Base-by-base conservation (phyloP, 495 filamentous ascomycete genomes). In the Margaritispora aquatica region DNA sequence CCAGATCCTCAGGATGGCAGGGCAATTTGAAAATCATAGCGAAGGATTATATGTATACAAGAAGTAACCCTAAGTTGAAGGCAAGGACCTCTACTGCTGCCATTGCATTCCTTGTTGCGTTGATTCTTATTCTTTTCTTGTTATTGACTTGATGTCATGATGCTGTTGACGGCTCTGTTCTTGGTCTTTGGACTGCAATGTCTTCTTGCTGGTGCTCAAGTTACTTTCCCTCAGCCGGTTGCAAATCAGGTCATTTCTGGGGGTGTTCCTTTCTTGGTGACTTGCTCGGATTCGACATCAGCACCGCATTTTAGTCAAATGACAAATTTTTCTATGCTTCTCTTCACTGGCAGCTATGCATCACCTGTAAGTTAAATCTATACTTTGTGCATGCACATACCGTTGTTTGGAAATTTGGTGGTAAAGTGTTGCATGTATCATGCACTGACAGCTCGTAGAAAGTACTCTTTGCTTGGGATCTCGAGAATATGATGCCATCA, bases 251-350 rank as follows among this genome's bases (percentile, higher is more conserved):
- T 61, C 17, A 31, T 61, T 13, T 26, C 23, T 24, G 58, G 52
- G 1, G 58, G 52, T 7, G 47, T 41, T 3, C 24, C 58, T 20
- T 56, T 61, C 21, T 41, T 61, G 24, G 58, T 61, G 1, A 48
- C 58, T 7, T 21, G 47, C 8, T 24, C 11, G 17, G 58, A 61
- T 22, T 27, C 52, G 0, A 51, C 19, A 5, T 46, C 26, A n/a
- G 58, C 46, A 21, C 58, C 58, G 19, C 51, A 55, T 22, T 61
- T 55, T n/a, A 56, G 44, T 21, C 58, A 61, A 26, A 61, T 61
- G 58, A 51, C 41, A 26, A 27, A 31, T 24, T 55, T 55, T 26
- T 38, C 24, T 13, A 27, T 61, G 27, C 36, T 56, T 4, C 58
- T 61, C 8, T 29, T 55, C 3, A 24, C 58, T 19, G 58, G 58